phyloP scores from a whole-genome alignment of 2,329 filamentous ascomycete genomes.

The Colletotrichum lindemuthianum region DNA sequence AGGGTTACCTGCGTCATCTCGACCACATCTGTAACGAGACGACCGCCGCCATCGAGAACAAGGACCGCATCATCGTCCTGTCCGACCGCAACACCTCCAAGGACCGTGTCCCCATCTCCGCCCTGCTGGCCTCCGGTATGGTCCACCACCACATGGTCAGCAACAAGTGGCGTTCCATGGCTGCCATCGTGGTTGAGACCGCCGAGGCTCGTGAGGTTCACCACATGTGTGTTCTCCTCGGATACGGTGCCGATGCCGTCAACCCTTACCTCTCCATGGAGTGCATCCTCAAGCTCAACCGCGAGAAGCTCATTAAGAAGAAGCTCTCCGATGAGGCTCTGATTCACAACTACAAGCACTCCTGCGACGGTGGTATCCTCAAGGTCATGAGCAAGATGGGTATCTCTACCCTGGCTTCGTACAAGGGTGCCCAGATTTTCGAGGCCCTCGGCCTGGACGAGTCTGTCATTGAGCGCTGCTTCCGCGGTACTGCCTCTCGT shows the following conservation, averaged over 20 bases:
- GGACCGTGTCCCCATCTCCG: constrained; percentile 85
- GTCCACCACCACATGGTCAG: constrained; percentile 94
- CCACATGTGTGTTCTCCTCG: constrained; percentile 97
- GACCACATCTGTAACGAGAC: constrained; percentile 89
- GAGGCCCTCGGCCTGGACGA: constrained; percentile 95
- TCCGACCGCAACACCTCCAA: constrained; percentile 88
- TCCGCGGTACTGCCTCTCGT: constrained; percentile 91
- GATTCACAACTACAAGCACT: constrained; percentile 96
- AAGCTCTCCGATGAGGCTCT: constrained; percentile 83
- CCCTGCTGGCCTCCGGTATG: constrained; percentile 89
- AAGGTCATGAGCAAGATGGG: constrained; percentile 99
- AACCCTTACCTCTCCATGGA: constrained; percentile 97
- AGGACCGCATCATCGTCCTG: constrained; percentile 86
- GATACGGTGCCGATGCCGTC: constrained; percentile 93
- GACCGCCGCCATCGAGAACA: constrained; percentile 83
- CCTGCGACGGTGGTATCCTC: constrained; percentile 93
- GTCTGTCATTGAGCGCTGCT: constrained; percentile 91
- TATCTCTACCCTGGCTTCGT: constrained; percentile 94
- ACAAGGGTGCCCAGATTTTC: constrained; percentile 98
- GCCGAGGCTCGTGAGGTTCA: constrained; percentile 97
- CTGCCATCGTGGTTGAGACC: constrained; percentile 88
- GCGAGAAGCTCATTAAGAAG: constrained; percentile 92
- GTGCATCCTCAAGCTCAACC: constrained; percentile 96
- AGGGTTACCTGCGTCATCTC: constrained; percentile 87
- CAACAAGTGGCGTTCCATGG: constrained; percentile 94